Base-by-base conservation (phyloP, 306 rosid species). In the Albizia julibrissin region DNA sequence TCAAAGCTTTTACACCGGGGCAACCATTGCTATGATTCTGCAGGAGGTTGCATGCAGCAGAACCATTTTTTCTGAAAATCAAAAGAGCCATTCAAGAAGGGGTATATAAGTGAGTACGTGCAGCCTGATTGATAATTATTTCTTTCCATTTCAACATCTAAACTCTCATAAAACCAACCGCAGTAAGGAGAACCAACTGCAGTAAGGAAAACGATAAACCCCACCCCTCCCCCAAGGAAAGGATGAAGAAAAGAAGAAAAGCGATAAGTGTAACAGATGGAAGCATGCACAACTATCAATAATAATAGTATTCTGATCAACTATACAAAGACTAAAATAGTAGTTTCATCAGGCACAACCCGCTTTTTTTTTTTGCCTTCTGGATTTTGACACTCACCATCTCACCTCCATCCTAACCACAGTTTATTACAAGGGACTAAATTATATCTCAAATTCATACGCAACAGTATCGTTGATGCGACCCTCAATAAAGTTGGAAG, bases 51-150 rank as follows among this genome's bases (percentile, higher is more conserved):
- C 68, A 95, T 66, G 92, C 99, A 95, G 97, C 99, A 95, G 82
- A 93, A 93, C 99, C 99, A 93, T 92, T 95, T 95, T 85, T 90
- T 95, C 99, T 93, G 98, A 50, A 85, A 86, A 83, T 24, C 82
- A 83, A 77, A 75, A 50, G 79, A 86, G 86, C 68, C 75, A 82
- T 75, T 75, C 64, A 82, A 79, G 3, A 75, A 87, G 52, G 69
- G 18, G 74, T 47, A 8, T 47, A 8, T 19, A 42, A 19, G 37
- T 5, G 69, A 58, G 56, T 74, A 29, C 65, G 67, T 44, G 72
- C 31, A 73, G 78, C 74, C 39, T 14, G 62, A 18, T 37, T 56
- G 65, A 86, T 65, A 26, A 49, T 82, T 33, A 72, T 64, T 61
- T 61, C 34, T 77, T 64, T 64, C 50, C 77, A 42, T 8, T 46